These are phyloP conservation scores for Gastrolobium villosum DNA, from an alignment of 306 rosid species.

Conservation along the genomic window DNA sequence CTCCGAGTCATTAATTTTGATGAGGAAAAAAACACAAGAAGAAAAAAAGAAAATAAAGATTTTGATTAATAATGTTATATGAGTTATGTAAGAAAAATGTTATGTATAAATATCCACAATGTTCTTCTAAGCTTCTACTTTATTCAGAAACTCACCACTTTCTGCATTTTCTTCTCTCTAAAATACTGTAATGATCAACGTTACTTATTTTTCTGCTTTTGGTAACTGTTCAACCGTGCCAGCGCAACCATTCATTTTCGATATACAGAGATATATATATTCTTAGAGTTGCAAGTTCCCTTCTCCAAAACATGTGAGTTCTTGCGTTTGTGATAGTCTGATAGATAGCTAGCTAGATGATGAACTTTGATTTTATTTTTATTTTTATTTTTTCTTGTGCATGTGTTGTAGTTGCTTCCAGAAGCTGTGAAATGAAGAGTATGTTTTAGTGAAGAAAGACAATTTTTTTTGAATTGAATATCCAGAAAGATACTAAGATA, in stretches of 20 bases:
- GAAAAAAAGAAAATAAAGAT: no score
- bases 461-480: background rate
- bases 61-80: no score
- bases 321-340: background rate
- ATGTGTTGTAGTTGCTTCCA: background rate
- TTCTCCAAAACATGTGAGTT: constrained; percentile 39
- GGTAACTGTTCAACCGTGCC: background rate
- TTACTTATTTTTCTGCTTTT: background rate
- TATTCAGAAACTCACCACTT: background rate
- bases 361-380: background rate
- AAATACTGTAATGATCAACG: background rate
- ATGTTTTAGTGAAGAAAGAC: background rate
- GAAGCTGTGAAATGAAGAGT: background rate
- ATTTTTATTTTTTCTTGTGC: background rate
- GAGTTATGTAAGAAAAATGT: no score
- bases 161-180: background rate
- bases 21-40: no score
- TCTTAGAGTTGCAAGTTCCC: constrained; percentile 2
- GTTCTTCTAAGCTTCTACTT: background rate
- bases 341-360: background rate
- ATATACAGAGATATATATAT: background rate
- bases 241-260: background rate
- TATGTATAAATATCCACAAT: background rate
- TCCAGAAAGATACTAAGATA: no score
- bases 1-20: no score